phyloP scores from a whole-genome alignment of 768 basidiomycete genomes.

The Amanita subjunquillea region DNA sequence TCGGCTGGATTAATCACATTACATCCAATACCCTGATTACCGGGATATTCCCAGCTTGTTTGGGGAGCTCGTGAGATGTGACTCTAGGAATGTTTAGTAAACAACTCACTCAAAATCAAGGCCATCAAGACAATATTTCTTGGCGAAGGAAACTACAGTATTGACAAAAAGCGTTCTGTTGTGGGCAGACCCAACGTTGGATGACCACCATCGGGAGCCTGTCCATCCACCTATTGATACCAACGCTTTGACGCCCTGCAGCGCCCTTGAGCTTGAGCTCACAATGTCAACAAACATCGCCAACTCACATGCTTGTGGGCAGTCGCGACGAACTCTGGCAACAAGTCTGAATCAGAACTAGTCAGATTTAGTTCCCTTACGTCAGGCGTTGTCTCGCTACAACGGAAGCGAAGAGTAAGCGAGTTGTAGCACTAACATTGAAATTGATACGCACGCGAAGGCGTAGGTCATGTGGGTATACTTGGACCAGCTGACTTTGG shows the following conservation, averaged over 20 bases:
- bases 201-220: conserved; percentile 54
- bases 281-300: neutral
- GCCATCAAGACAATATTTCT: conserved; percentile 47
- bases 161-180: conserved; percentile 59
- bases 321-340: conserved; percentile 46
- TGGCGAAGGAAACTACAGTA: conserved; percentile 40
- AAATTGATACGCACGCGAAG: conserved; percentile 46
- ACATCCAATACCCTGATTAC: conserved; percentile 55
- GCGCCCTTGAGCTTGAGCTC: neutral
- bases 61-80: neutral
- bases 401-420: neutral
- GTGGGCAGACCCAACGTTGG: conserved; percentile 42
- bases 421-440: neutral
- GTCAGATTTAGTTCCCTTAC: conserved; percentile 23
- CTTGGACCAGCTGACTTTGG: conserved; percentile 50
- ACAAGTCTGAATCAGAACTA: conserved; percentile 35
- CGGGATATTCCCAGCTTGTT: conserved; percentile 83
- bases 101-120: conserved; percentile 40
- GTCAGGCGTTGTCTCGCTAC: conserved; percentile 28
- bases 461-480: conserved; percentile 65
- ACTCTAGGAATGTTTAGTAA: neutral
- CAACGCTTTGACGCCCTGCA: conserved; percentile 45
- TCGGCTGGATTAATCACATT: conserved; percentile 58
- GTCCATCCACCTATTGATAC: conserved; percentile 66
- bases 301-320: conserved; percentile 31